Evolutionary conservation across 1,139 yeast species (phyloP), one percentile per base, ranked within the genome.

Genomic region (Suhomyces terraborum): DNA sequence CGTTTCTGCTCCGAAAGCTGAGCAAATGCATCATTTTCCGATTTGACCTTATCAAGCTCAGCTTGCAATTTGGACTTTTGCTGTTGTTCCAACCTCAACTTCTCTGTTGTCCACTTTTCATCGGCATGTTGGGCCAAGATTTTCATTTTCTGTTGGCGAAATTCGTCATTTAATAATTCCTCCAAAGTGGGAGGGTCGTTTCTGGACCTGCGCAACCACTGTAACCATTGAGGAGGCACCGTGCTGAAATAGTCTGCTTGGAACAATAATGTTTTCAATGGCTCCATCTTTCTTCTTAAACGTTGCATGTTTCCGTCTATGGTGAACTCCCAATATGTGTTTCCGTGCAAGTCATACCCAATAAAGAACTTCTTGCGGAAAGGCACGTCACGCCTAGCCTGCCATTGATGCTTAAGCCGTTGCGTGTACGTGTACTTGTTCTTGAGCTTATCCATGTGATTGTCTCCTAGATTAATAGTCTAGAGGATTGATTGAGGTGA

Each of bases 261-360:
- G 55, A 72, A 73, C 5, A 67, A 51, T 40, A 67, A 62, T 31
- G 62, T 61, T 41, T 62, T 55, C 42, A 58, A 61, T 1, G 83
- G 84, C 45, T 75, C 76, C 50, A 75, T 62, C 46, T 77, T 75
- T 32, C 84, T 53, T 40, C 84, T 61, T 38, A 78, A 65, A 42
- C 77, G 54, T 33, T 62, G 70, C 63, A 61, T 52, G 50, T 66
- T 68, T 4, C 76, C 81, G 47, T 78, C 82, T 8, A 68, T 55
- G 35, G 75, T 72, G 61, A 84, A 82, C 58, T 87, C 95, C 95
- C 95, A 87, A 61, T 82, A 87, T 3, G 93, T 82, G 58, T 87
- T 87, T 4, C 94, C 95, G 35, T 80, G 81, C 14, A 87, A 68
- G 55, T 87, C 95, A 56, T 85, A 86, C 8, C 95, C 80, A n/a